phyloP scores from a whole-genome alignment of 441 rosid genomes.

The Pelargonium myrrhifolium region DNA sequence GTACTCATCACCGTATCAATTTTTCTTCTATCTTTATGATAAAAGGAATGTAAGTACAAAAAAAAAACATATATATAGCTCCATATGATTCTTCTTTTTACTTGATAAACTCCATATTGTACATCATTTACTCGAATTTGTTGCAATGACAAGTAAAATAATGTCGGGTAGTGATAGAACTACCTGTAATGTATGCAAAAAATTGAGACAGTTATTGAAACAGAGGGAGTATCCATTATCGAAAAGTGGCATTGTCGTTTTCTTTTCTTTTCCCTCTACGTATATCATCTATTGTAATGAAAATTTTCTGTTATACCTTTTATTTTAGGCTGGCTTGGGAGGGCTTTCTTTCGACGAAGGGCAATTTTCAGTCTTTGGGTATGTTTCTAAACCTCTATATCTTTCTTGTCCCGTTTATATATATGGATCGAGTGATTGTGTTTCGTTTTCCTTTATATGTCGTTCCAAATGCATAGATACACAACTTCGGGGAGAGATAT shows the following conservation, averaged over 20 bases:
- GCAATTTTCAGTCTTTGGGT: slow-evolving; percentile 91
- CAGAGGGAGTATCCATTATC: not conserved
- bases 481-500: slow-evolving; percentile 67
- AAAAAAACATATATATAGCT: not conserved
- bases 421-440: not conserved
- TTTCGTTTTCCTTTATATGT: not conserved
- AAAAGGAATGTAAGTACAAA: slow-evolving; percentile 62
- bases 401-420: not conserved
- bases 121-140: too few species aligned
- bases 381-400: slow-evolving; percentile 13
- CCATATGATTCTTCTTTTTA: too few species aligned
- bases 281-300: not conserved
- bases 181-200: not conserved
- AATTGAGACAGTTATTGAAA: not conserved
- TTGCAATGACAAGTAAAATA: not conserved
- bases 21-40: slow-evolving; percentile 85
- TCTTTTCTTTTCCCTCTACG: too few species aligned
- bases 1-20: slow-evolving; percentile 83
- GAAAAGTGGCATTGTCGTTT: not conserved
- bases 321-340: slow-evolving; percentile 69
- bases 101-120: too few species aligned
- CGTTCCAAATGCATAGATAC: slow-evolving; percentile 40
- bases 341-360: slow-evolving; percentile 94
- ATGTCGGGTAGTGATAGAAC: not conserved
- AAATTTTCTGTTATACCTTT: slow-evolving; percentile 2